A percentile compares a stretch with the other conserved stretches of the same genome.
Conservation (phyloP, 2,329 filamentous ascomycete genomes). For the Alternaria burnsii region DNA sequence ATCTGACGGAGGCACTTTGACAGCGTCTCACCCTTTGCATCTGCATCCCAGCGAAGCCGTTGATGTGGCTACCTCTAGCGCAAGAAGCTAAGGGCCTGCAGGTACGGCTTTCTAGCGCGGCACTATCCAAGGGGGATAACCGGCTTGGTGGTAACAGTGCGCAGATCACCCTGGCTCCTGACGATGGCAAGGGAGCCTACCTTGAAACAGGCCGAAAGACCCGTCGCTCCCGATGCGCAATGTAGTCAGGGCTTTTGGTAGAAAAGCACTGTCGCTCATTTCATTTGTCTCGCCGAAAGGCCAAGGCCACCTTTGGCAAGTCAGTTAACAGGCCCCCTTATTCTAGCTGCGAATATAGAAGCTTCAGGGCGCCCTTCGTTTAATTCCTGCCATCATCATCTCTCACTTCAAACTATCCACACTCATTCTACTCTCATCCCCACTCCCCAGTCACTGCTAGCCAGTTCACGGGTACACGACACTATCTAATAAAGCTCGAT, state of each 20-base stretch:
- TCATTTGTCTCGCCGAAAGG: constrained; percentile 51
- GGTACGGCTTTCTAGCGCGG: constrained; percentile 30
- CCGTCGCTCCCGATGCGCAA: constrained; percentile 52
- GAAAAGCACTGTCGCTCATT: constrained; percentile 50
- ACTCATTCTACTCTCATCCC: constrained; percentile 32
- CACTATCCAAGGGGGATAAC: constrained; percentile 28
- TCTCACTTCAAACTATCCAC: constrained; percentile 35
- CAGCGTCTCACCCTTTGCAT: background rate
- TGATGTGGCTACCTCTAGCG: constrained; percentile 25
- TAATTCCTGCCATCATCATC: constrained; percentile 32
- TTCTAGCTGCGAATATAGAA: constrained; percentile 43
- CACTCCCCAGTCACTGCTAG: constrained; percentile 37
- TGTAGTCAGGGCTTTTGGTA: constrained; percentile 47
- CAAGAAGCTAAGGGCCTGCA: constrained; percentile 16
- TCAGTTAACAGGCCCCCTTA: constrained; percentile 43
- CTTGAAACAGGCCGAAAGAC: constrained; percentile 50
- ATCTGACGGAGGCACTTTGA: background rate
- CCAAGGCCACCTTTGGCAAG: constrained; percentile 44
- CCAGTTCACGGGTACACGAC: constrained; percentile 42
- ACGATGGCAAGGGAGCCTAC: constrained; percentile 38
- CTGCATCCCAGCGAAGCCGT: constrained; percentile 30
- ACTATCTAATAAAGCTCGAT: constrained; percentile 36
- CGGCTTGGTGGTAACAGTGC: constrained; percentile 36
- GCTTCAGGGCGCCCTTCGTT: constrained; percentile 37
- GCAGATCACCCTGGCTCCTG: constrained; percentile 43